phyloP scores from a whole-genome alignment of 768 basidiomycete species.

The Rubroboletus pulcherrimus region DNA sequence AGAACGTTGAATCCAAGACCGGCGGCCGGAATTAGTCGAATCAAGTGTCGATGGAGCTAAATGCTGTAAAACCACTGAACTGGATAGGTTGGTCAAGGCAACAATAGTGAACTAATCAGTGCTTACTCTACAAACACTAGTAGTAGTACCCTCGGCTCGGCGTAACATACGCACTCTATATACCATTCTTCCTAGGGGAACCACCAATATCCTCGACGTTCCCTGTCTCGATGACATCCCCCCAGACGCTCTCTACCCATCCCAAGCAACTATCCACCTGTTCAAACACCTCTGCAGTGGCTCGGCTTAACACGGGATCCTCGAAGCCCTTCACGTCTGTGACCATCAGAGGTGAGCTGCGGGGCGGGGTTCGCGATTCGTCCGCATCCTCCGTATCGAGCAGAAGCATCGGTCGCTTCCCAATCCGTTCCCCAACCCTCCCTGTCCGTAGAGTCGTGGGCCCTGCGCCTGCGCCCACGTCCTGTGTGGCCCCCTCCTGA shows the following conservation, averaged over 20 bases:
- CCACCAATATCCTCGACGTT: not conserved
- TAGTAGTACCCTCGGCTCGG: not conserved
- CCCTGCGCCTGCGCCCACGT: not conserved
- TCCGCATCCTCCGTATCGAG: constrained; percentile 24
- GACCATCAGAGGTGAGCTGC: not conserved
- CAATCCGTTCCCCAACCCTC: constrained; percentile 16
- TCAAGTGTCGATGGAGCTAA: not conserved
- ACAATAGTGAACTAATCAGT: not conserved
- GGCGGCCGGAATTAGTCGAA: not conserved
- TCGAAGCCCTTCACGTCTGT: constrained; percentile 62
- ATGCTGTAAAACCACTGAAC: not conserved
- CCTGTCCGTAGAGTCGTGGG: constrained; percentile 35
- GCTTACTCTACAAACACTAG: not conserved
- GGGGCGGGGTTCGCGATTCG: not conserved
- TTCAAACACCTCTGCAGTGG: constrained; percentile 38
- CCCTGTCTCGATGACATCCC: constrained; percentile 33
- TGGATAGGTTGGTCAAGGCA: not conserved
- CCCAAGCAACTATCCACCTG: constrained; percentile 40
- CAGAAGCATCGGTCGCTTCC: constrained; percentile 27
- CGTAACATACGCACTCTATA: not conserved
- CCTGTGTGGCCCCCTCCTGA: constrained; percentile 2
- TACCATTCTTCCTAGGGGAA: not conserved
- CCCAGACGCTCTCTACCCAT: constrained; percentile 60
- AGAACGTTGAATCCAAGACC: not conserved
- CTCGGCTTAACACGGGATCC: constrained; percentile 50